phyloP scores from a whole-genome alignment of 1,284 basidiomycete genomes.

The Filobasidium uniguttulatum region DNA sequence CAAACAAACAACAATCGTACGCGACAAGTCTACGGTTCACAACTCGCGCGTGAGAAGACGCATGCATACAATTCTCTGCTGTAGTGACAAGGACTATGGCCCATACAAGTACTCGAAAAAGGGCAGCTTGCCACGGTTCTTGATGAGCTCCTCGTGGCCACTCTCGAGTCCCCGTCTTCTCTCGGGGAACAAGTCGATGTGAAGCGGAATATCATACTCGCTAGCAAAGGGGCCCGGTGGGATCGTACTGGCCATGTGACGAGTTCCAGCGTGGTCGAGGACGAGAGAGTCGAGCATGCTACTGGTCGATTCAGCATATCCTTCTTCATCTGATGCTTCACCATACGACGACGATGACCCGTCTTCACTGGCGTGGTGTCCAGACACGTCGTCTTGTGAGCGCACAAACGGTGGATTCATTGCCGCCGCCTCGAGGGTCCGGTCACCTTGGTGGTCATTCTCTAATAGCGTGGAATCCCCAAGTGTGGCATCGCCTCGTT shows the following conservation, averaged over 20 bases:
- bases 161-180: background rate
- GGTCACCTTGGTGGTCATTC: conserved; percentile 1
- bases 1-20: too few relatives aligned
- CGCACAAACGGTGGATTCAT: background rate
- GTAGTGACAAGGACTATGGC: too few relatives aligned
- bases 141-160: background rate
- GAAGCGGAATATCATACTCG: conserved; percentile 9
- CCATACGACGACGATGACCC: conserved; percentile 3
- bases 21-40: too few relatives aligned
- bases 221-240: conserved; percentile 8
- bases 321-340: conserved; percentile 3
- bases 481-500: background rate
- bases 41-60: too few relatives aligned
- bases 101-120: conserved; percentile 37
- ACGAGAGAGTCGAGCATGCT: conserved; percentile 13
- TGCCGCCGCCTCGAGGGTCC: background rate
- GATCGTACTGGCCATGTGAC: background rate
- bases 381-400: background rate
- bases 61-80: too few relatives aligned
- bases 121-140: conserved; percentile 24
- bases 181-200: conserved; percentile 7
- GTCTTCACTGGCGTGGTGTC: conserved; percentile 3
- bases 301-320: conserved; percentile 8
- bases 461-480: conserved; percentile 5
- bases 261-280: conserved; percentile 1